Conservation (phyloP, 2,329 filamentous ascomycete genomes). For the Cytospora paraplurivora region DNA sequence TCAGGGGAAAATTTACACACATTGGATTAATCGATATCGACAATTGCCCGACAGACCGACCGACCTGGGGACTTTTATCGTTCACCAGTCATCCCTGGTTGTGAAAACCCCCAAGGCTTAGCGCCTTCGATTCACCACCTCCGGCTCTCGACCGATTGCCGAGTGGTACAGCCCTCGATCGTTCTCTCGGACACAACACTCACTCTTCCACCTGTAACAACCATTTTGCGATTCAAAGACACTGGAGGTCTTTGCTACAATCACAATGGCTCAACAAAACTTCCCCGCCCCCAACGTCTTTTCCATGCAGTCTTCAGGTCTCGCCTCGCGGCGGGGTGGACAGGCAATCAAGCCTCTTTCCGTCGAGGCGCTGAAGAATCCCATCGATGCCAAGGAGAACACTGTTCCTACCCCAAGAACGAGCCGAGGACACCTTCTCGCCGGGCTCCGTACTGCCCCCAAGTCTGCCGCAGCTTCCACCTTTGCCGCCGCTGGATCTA, state of each 20-base stretch:
- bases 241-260: slow-evolving; percentile 78
- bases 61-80: slow-evolving; percentile 16
- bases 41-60: background rate
- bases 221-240: slow-evolving; percentile 67
- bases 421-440: slow-evolving; percentile 90
- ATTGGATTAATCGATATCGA: slow-evolving; percentile 25
- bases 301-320: slow-evolving; percentile 74
- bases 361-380: slow-evolving; percentile 71
- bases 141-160: background rate
- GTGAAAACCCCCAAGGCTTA: slow-evolving; percentile 14
- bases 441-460: slow-evolving; percentile 88
- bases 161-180: background rate
- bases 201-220: background rate
- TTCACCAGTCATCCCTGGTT: slow-evolving; percentile 20
- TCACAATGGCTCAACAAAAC: slow-evolving; percentile 89
- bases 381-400: slow-evolving; percentile 64
- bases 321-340: slow-evolving; percentile 82
- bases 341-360: slow-evolving; percentile 88
- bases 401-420: slow-evolving; percentile 82
- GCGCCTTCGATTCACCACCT: background rate
- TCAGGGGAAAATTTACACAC: slow-evolving; percentile 7
- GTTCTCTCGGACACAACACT: slow-evolving; percentile 1
- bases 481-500: slow-evolving; percentile 53
- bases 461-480: slow-evolving; percentile 77
- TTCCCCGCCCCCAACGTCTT: slow-evolving; percentile 72